Evolutionary conservation across 108 stramenopile species (phyloP), one percentile per base, ranked within the genome.

Genomic region (Stephanodiscus triporus): DNA sequence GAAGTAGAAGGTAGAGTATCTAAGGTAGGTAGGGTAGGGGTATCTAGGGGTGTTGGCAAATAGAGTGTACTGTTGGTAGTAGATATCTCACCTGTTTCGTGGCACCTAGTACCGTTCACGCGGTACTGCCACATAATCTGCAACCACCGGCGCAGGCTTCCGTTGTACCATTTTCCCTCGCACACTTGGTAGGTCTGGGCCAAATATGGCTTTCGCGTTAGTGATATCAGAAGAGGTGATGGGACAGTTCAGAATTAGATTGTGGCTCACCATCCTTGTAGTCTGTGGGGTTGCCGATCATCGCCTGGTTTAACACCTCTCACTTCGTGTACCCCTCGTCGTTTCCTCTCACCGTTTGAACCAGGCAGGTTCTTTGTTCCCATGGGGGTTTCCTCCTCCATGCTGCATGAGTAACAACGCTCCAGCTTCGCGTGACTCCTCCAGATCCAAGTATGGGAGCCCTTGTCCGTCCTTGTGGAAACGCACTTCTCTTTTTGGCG

Each of bases 131-230:
- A 75, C 60, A 11, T 67, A 63, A 2, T 76, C 22, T 0, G 68
- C 17, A 9, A 51, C 63, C n/a, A 81, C 84, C n/a, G 30, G 43
- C 1, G 34, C 19, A 2, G 79, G 68, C 49, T 73, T n/a, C n/a
- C n/a, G n/a, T n/a, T n/a, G n/a, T n/a, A n/a, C n/a, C n/a, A n/a
- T n/a, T n/a, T n/a, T n/a, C n/a, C 76, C 76, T 29, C 43, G 62
- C 4, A 22, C 40, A 22, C 40, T 51, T 5, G 76, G 53, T 10
- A 70, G 38, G 38, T 61, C 63, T 3, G 76, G 76, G 11, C 70
- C 76, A 48, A 67, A 77, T 49, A 77, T 72, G 30, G 54, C 49
- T 2, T 36, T 19, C 4, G 76, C 76, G 23, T 72, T 70, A 56
- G 50, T 8, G n/a, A 77, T 51, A 55, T 71, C 70, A 0, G 19